These are phyloP conservation scores for Perilla frutescens DNA, from an alignment of 257 asterid genomes.

Conservation along the genomic window DNA sequence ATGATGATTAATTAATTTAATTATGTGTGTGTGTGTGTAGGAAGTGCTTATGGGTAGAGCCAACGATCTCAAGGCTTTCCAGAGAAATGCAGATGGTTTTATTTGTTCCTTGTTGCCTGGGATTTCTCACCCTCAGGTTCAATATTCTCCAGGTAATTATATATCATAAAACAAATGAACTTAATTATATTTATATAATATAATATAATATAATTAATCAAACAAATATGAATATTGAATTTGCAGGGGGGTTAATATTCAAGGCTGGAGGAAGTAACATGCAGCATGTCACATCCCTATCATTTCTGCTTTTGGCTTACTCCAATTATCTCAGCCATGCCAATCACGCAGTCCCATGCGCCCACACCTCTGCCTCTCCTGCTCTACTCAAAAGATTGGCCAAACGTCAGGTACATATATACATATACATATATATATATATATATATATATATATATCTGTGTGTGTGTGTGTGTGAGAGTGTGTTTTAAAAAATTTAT, in stretches of 20 bases:
- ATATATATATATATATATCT: too few species aligned
- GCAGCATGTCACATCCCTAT: conserved; percentile 93
- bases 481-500: too few species aligned
- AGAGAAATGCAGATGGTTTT: conserved; percentile 76
- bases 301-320: conserved; percentile 75
- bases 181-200: too few species aligned
- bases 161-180: too few species aligned
- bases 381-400: conserved; percentile 78
- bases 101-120: conserved; percentile 89
- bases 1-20: too few species aligned
- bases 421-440: too few species aligned
- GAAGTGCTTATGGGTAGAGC: conserved; percentile 83
- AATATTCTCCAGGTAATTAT: conserved; percentile 79
- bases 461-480: too few species aligned
- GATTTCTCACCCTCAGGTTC: conserved; percentile 70
- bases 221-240: neutral
- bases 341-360: conserved; percentile 81
- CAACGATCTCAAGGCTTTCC: conserved; percentile 64
- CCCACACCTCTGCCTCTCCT: conserved; percentile 65
- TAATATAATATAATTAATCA: neutral
- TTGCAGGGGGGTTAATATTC: conserved; percentile 67
- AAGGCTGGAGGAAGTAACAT: conserved; percentile 91
- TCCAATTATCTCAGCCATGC: conserved; percentile 89
- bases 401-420: conserved; percentile 64
- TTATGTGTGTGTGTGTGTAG: conserved; percentile 30